phyloP scores from a whole-genome alignment of 352 stramenopile species.

The Pythium aristosporum region DNA sequence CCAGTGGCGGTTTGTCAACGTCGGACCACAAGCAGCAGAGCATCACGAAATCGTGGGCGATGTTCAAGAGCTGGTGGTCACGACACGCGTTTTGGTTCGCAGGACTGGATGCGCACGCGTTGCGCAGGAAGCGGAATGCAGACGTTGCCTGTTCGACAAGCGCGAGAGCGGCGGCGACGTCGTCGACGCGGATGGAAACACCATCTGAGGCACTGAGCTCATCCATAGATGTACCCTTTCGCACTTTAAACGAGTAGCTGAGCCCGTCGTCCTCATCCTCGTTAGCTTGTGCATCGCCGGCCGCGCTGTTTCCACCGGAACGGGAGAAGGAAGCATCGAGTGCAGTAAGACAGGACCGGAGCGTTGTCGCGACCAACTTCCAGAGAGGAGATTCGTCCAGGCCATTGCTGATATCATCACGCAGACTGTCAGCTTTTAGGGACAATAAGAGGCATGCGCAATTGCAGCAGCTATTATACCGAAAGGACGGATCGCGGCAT shows the following conservation, averaged over 20 bases:
- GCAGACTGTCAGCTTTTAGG: neutral
- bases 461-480: conserved; percentile 33
- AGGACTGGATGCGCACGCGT: conserved; percentile 49
- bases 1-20: conserved; percentile 52
- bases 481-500: conserved; percentile 50
- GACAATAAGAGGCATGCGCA: neutral
- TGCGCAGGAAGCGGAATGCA: conserved; percentile 70
- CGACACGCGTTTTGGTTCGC: conserved; percentile 54
- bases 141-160: conserved; percentile 34
- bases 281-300: conserved; percentile 1
- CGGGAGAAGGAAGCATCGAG: conserved; percentile 20
- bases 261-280: conserved; percentile 60
- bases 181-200: conserved; percentile 31
- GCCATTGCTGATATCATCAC: conserved; percentile 12
- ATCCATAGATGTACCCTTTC: conserved; percentile 32
- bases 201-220: conserved; percentile 26
- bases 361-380: conserved; percentile 16
- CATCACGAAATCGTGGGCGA: conserved; percentile 40
- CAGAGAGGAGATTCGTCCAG: conserved; percentile 28
- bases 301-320: conserved; percentile 9
- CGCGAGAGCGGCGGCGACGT: conserved; percentile 7
- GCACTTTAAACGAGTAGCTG: conserved; percentile 65
- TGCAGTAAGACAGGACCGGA: conserved; percentile 16
- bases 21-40: conserved; percentile 56
- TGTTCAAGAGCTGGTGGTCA: conserved; percentile 24